A percentile compares a stretch with the other conserved stretches of the same genome.
Evolutionary conservation across 2,329 filamentous ascomycete genomes (phyloP).

Genomic region (Ophiostoma himal-ulmi): DNA sequence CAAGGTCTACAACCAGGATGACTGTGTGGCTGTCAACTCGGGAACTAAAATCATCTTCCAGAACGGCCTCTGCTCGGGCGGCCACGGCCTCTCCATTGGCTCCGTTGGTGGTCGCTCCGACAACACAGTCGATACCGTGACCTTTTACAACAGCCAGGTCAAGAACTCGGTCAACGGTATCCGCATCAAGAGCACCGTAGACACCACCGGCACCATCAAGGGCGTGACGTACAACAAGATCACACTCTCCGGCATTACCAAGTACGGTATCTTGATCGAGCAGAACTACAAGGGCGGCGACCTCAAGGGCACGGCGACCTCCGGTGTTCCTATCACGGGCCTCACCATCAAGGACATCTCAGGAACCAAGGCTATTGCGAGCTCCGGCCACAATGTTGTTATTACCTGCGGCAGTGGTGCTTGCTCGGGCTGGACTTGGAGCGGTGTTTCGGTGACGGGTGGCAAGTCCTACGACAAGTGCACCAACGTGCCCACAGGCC

Average conservation of each 20-base stretch:
- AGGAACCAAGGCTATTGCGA: constrained; percentile 34
- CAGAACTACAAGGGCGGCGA: constrained; percentile 52
- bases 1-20: constrained; percentile 55
- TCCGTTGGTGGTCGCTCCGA: constrained; percentile 40
- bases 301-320: constrained; percentile 33
- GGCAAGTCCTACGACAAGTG: constrained; percentile 30
- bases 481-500: constrained; percentile 22
- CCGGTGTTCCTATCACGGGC: constrained; percentile 39
- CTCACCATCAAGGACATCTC: constrained; percentile 43
- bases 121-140: constrained; percentile 51
- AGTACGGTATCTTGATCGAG: constrained; percentile 53
- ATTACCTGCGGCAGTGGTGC: constrained; percentile 34
- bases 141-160: constrained; percentile 33
- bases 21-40: constrained; percentile 51
- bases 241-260: constrained; percentile 43
- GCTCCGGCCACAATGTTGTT: constrained; percentile 35
- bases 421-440: constrained; percentile 37
- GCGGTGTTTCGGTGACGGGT: constrained; percentile 34
- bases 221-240: constrained; percentile 51
- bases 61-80: constrained; percentile 43
- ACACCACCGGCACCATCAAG: constrained; percentile 46
- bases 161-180: constrained; percentile 31
- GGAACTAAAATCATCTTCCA: constrained; percentile 36
- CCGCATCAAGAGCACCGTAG: constrained; percentile 52
- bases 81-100: constrained; percentile 52